These are phyloP conservation scores for Parmelia sp. DNA, from an alignment of 495 filamentous ascomycete species.

Conservation along the genomic window DNA sequence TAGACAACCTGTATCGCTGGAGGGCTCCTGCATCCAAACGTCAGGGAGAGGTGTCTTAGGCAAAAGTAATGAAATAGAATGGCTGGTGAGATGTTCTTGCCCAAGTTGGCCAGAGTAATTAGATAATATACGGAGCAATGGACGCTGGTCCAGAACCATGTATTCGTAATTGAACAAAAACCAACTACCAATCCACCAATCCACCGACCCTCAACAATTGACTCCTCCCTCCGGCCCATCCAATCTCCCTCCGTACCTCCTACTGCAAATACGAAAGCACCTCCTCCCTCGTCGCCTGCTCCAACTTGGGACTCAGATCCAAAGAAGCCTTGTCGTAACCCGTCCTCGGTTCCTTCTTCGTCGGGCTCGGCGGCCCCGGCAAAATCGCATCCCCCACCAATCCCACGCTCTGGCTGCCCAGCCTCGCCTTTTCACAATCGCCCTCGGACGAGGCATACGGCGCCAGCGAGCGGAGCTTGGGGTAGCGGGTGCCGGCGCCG, in stretches of 20 bases:
- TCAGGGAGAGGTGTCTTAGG: not conserved
- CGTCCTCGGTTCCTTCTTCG: not conserved
- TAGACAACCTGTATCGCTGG: not conserved
- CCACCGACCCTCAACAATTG: not conserved
- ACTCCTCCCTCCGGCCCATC: not conserved
- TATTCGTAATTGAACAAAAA: not conserved
- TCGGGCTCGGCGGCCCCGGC: not conserved
- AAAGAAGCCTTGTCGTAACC: not conserved
- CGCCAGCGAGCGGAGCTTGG: not conserved
- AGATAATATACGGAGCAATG: not conserved
- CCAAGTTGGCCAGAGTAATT: not conserved
- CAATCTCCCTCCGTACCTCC: not conserved
- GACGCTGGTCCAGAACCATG: too few species aligned
- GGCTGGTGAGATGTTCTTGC: not conserved
- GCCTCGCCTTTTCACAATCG: not conserved
- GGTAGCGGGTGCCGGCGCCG: not conserved
- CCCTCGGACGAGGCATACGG: not conserved
- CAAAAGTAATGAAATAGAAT: not conserved
- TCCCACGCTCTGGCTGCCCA: not conserved
- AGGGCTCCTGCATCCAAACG: not conserved
- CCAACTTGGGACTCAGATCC: not conserved
- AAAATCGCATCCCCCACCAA: not conserved
- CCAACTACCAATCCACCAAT: not conserved
- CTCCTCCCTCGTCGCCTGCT: not conserved
- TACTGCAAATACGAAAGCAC: not conserved